Base-by-base conservation (phyloP, 2,329 filamentous ascomycete species). In the Zopfia rhizophila region DNA sequence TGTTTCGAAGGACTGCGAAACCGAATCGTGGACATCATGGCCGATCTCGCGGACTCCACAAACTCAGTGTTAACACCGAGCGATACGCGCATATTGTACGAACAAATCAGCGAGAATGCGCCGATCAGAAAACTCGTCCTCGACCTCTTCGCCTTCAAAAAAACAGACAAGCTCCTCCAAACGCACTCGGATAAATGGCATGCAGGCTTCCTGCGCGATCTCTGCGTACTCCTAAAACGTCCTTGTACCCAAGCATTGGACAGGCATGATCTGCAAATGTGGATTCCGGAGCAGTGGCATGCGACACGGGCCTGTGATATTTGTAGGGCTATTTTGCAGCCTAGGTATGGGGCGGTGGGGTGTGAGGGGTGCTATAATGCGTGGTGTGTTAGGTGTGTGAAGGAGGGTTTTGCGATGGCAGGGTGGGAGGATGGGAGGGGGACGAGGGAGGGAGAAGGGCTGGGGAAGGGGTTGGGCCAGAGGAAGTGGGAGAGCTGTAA, bases 131-230 rank as follows among this genome's bases (percentile, higher is more conserved):
- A 61, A 5, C 64, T 80, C 1, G 66, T 80, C 11, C 63, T 79
- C 22, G 77, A 80, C 49, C 68, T 80, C 7, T 80, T 80, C 58
- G 75, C 75, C 1, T 80, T 78, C 68, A 80, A 80, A 60, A 79
- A 79, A 52, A 80, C 77, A 24, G 77, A 79, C 53, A 71, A 74
- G 14, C 53, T 80, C 12, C 65, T 80, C 12, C 72, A 72, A 29
- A 70, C 63, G 14, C 77, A 80, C 53, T 65, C 64, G 41, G 76
- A 79, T 48, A 63, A 70, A 17, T 80, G 77, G 77, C 77, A 79
- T 43, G 75, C 75, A 4, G 61, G 52, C 0, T 79, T 80, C 54
- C 62, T 79, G 10, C 70, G 76, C 36, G 77, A 79, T 27, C 59
- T 80, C 16, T 67, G 69, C 35, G 76, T 79, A 8, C 65, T 71